phyloP scores from a whole-genome alignment of 768 basidiomycete species.

The Boletales sp. region DNA sequence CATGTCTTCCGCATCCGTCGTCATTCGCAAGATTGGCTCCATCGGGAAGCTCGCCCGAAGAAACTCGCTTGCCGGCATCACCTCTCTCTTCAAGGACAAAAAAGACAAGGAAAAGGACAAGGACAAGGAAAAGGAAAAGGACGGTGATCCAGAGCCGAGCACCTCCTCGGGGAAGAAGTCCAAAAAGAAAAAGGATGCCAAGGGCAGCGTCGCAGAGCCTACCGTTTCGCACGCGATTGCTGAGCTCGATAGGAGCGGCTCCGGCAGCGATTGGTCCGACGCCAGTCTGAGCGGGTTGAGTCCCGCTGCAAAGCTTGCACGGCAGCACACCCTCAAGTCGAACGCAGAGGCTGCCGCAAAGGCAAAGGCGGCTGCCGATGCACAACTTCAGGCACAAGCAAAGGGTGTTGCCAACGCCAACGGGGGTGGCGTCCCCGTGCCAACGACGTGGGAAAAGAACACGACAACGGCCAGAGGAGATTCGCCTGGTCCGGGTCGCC shows the following conservation, averaged over 20 bases:
- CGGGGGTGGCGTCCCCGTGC: conserved; percentile 38
- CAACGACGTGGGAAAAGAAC: conserved; percentile 78
- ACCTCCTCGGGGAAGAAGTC: conserved; percentile 41
- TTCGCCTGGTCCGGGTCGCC: conserved; percentile 42
- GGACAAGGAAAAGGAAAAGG: conserved; percentile 35
- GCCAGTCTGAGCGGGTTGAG: conserved; percentile 69
- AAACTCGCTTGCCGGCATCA: conserved; percentile 88
- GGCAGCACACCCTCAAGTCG: conserved; percentile 88
- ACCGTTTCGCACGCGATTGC: conserved; percentile 80
- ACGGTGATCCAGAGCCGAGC: conserved; percentile 32
- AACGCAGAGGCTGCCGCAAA: conserved; percentile 53
- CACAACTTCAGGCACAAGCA: conserved; percentile 23
- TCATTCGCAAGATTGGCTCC: conserved; percentile 92
- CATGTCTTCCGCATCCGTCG: conserved; percentile 91
- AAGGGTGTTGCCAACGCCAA: conserved; percentile 19
- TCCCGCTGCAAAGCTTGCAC: conserved; percentile 84
- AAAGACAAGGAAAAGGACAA: conserved; percentile 39
- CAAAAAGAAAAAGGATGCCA: conserved; percentile 52
- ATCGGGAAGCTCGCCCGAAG: conserved; percentile 86
- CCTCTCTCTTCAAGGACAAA: conserved; percentile 91
- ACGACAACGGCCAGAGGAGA: conserved; percentile 56
- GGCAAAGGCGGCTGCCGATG: conserved; percentile 33
- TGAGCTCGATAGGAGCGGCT: conserved; percentile 61
- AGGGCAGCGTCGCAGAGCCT: conserved; percentile 63
- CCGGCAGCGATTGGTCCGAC: conserved; percentile 52